These are phyloP conservation scores for Cladobotryum mycophilum DNA, from an alignment of 2,329 filamentous ascomycete genomes.

Conservation along the genomic window DNA sequence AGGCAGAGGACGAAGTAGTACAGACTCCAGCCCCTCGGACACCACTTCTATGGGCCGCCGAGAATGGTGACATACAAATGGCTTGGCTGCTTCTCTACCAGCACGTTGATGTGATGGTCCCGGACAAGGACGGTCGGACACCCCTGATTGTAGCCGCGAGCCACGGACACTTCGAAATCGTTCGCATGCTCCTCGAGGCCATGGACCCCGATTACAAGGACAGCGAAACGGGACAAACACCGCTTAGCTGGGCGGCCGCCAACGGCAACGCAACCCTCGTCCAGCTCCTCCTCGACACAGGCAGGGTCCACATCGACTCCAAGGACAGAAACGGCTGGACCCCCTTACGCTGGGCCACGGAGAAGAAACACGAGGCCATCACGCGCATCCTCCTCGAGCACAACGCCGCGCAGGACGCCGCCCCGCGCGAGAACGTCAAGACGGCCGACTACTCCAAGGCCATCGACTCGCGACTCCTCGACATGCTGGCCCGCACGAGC, in stretches of 20 bases:
- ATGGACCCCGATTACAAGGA: background rate
- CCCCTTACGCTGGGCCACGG: background rate
- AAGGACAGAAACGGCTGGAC: background rate
- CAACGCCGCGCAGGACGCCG: background rate
- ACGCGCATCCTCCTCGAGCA: background rate
- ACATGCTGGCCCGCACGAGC: background rate
- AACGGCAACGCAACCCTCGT: background rate
- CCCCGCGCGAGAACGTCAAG: background rate
- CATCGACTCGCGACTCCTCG: background rate
- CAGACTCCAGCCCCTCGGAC: background rate
- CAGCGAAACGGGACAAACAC: background rate
- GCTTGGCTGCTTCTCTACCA: constrained; percentile 6
- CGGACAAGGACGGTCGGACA: background rate
- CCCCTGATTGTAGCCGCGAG: background rate
- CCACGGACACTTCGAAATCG: background rate
- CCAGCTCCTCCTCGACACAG: background rate
- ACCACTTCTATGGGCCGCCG: constrained; percentile 4
- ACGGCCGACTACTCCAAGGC: background rate
- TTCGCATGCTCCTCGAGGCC: background rate
- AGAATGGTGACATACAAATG: constrained; percentile 3
- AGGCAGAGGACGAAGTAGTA: background rate
- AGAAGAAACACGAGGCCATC: background rate
- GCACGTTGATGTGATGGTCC: background rate
- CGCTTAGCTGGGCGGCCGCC: background rate
- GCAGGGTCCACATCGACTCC: background rate